Evolutionary conservation across 306 rosid species (phyloP).

Genomic region (Cucurbita ficifolia): DNA sequence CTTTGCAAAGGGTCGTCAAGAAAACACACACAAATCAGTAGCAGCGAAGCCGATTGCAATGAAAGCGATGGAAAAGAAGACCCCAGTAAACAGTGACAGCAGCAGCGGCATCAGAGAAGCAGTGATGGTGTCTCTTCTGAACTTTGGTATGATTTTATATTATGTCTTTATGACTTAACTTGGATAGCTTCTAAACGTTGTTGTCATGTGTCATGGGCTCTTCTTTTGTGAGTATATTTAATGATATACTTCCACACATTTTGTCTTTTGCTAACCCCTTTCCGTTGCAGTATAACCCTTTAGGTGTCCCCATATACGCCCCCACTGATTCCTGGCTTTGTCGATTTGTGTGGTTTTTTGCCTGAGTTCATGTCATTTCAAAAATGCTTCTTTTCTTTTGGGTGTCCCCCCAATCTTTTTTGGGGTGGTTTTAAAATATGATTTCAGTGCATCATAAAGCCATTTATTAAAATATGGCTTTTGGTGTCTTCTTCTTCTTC

Average conservation of each 20-base stretch:
- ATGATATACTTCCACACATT: not conserved
- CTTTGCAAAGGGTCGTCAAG: slow-evolving; percentile 16
- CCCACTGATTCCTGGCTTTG: not conserved
- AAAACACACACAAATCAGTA: slow-evolving; percentile 7
- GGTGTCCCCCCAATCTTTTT: not conserved
- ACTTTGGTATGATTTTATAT: not conserved
- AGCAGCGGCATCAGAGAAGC: not conserved
- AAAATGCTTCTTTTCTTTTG: not conserved
- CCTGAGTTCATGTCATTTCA: not conserved
- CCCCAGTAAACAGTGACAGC: not conserved
- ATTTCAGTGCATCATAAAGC: not conserved
- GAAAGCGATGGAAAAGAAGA: not conserved
- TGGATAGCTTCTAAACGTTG: slow-evolving; percentile 3
- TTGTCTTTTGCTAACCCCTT: not conserved
- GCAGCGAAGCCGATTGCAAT: not conserved
- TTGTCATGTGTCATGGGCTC: not conserved
- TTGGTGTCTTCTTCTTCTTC: not conserved
- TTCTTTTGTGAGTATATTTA: not conserved
- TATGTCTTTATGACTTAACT: not conserved
- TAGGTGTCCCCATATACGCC: not conserved
- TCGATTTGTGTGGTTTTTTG: not conserved
- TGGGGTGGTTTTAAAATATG: not conserved
- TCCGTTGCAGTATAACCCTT: not conserved
- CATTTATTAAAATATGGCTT: not conserved
- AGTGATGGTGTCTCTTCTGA: not conserved